Base-by-base conservation (phyloP, 805 yeast species). In the Spathaspora arborariae region DNA sequence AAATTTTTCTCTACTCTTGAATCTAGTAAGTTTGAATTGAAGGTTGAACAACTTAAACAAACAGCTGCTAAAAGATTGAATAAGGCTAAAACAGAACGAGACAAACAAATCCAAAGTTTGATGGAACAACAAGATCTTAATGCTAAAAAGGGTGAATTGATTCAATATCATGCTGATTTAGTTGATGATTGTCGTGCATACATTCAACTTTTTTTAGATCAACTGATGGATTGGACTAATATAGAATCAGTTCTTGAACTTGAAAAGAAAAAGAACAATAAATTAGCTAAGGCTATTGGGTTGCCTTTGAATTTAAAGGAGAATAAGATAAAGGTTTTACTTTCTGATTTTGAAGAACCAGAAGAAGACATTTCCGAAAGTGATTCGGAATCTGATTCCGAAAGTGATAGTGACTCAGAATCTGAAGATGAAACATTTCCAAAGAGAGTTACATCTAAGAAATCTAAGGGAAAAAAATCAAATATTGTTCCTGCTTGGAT, bases 141-240 rank as follows among this genome's bases (percentile, higher is more conserved):
- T 55, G 79, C 76, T 51, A 70, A 70, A 46, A 86, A 83, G 53
- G 98, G 96, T 9, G 84, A 81, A 51, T 68, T 85, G 4, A 82
- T 92, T 22, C 84, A 87, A 50, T 68, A 75, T 33, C 75, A 85
- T 60, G 85, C 92, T 4, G 81, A 81, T 21, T 54, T 79, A 20
- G 89, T 91, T 4, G 94, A 85, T 42, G 79, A 79, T 15, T 89
- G 94, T 41, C 84, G 79, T 49, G 63, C 60, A 6, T 83, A 86
- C 2, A 86, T 92, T 4, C 85, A 83, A 48, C 68, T 72, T 1
- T 66, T 89, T 45, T 51, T 90, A 4, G 82, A 84, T 46, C 94
- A 88, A 58, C 91, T 88, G 52, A 88, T 89, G 88, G 97, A 92
- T 61, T 92, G 99, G 99, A 78, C 79, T 38, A 85, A 88, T 50